Percentiles rank a stretch among this genome's conserved stretches.
Evolutionary conservation across 371 early-diverging fungal genomes (phyloP).

Genomic region (Apophysomyces elegans): DNA sequence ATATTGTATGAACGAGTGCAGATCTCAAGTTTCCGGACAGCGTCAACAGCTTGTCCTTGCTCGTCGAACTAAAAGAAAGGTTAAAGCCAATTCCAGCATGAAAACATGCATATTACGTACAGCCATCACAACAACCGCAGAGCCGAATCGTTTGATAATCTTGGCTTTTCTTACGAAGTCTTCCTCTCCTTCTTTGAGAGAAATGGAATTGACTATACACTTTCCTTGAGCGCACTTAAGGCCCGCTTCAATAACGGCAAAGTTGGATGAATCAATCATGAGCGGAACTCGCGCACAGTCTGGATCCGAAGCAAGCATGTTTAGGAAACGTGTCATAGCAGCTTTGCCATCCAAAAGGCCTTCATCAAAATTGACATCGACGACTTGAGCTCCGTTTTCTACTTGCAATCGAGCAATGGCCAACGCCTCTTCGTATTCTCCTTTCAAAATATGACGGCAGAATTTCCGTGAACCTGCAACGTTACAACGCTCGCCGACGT

Average conservation of each 20-base stretch:
- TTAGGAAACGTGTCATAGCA: slow-evolving; percentile 91
- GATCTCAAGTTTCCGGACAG: slow-evolving; percentile 84
- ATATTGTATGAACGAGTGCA: slow-evolving; percentile 91
- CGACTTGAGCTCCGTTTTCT: slow-evolving; percentile 92
- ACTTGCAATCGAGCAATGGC: slow-evolving; percentile 93
- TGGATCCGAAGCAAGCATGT: slow-evolving; percentile 93
- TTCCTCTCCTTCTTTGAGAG: slow-evolving; percentile 91
- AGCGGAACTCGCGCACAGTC: slow-evolving; percentile 86
- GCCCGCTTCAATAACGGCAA: slow-evolving; percentile 94
- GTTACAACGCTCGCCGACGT: slow-evolving; percentile 96
- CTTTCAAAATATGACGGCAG: slow-evolving; percentile 87
- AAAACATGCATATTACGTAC: slow-evolving; percentile 36
- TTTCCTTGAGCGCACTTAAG: slow-evolving; percentile 95
- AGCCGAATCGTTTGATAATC: slow-evolving; percentile 87
- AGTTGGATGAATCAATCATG: slow-evolving; percentile 96
- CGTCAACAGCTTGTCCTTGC: slow-evolving; percentile 87
- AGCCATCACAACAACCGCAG: slow-evolving; percentile 97
- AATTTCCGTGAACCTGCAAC: slow-evolving; percentile 94
- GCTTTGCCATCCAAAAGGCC: slow-evolving; percentile 92
- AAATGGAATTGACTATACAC: slow-evolving; percentile 95
- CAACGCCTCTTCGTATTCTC: slow-evolving; percentile 90
- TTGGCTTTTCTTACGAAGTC: slow-evolving; percentile 90
- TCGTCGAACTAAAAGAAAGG: slow-evolving; percentile 77
- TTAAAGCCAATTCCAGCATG: not conserved
- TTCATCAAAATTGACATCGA: slow-evolving; percentile 96